These are phyloP conservation scores for Talaromyces sp. DNA, from an alignment of 2,329 filamentous ascomycete genomes.

Conservation along the genomic window DNA sequence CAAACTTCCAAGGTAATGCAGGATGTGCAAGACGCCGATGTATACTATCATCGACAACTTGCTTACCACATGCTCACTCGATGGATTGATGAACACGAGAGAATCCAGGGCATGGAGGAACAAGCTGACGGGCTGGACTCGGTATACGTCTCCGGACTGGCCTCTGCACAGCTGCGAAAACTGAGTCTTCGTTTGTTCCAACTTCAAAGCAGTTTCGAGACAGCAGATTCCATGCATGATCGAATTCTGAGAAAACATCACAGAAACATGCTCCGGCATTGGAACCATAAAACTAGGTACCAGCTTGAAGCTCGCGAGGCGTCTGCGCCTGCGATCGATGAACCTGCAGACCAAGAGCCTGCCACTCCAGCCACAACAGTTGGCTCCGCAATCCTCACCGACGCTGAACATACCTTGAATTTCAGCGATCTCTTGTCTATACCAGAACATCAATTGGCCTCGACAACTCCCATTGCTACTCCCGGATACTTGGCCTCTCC, in stretches of 20 bases:
- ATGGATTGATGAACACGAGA: slow-evolving; percentile 31
- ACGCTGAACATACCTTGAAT: slow-evolving; percentile 32
- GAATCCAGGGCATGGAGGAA: slow-evolving; percentile 31
- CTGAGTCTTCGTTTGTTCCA: slow-evolving; percentile 57
- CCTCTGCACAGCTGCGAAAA: slow-evolving; percentile 47
- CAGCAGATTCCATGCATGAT: slow-evolving; percentile 48
- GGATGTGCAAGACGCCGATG: slow-evolving; percentile 32
- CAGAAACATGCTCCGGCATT: slow-evolving; percentile 51
- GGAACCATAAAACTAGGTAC: slow-evolving; percentile 43
- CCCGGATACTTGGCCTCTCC: slow-evolving; percentile 41
- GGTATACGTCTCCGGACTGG: slow-evolving; percentile 43
- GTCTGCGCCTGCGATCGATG: neutral
- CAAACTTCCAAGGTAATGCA: slow-evolving; percentile 30
- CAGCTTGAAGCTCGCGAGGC: slow-evolving; percentile 25
- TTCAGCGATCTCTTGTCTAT: slow-evolving; percentile 29
- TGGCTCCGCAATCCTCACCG: slow-evolving; percentile 28
- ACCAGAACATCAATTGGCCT: slow-evolving; percentile 21
- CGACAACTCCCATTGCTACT: slow-evolving; percentile 33
- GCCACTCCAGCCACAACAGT: slow-evolving; percentile 19
- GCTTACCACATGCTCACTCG: slow-evolving; percentile 33
- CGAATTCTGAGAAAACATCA: slow-evolving; percentile 52
- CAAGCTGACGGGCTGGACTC: slow-evolving; percentile 44
- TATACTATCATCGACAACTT: slow-evolving; percentile 33
- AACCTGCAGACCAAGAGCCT: slow-evolving; percentile 16
- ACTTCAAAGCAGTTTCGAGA: slow-evolving; percentile 46